These are phyloP conservation scores for Phytophthora kernoviae DNA, from an alignment of 352 stramenopile species.

Conservation along the genomic window DNA sequence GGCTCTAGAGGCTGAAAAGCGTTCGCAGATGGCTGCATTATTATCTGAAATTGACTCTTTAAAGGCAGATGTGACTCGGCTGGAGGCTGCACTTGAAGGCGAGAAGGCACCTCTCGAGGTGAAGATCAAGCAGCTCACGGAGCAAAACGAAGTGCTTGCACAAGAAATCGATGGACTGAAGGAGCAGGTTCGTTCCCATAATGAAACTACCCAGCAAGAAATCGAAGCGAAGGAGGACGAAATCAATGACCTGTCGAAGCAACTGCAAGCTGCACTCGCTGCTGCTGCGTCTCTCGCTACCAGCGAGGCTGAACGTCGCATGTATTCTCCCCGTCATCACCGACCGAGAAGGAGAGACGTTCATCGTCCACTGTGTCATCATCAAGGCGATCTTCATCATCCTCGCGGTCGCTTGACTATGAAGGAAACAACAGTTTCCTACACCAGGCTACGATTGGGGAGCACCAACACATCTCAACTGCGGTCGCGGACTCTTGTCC, in stretches of 20 bases:
- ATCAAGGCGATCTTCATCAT: constrained; percentile 9
- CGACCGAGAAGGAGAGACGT: constrained; percentile 42
- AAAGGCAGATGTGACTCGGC: constrained; percentile 36
- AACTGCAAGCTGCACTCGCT: constrained; percentile 50
- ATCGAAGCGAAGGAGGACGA: constrained; percentile 61
- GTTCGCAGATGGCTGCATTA: constrained; percentile 21
- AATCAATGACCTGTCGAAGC: constrained; percentile 47
- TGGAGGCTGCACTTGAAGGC: constrained; percentile 28
- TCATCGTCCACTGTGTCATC: constrained; percentile 32
- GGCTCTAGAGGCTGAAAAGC: constrained; percentile 38
- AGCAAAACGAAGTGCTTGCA: constrained; percentile 39
- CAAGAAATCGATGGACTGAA: constrained; percentile 35
- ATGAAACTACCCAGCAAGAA: constrained; percentile 43
- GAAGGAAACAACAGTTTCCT: constrained; percentile 43
- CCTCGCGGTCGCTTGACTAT: constrained; percentile 38
- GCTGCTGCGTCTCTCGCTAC: constrained; percentile 28
- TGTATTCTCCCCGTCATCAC: constrained; percentile 33
- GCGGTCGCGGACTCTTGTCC: constrained; percentile 50
- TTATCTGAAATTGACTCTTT: constrained; percentile 37
- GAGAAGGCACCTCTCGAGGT: constrained; percentile 36
- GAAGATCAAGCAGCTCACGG: constrained; percentile 41
- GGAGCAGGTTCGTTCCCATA: constrained; percentile 45
- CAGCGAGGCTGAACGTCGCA: constrained; percentile 25
- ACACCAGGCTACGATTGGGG: constrained; percentile 32
- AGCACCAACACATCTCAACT: constrained; percentile 43